Conservation (phyloP, 331 rosid genomes). For the Malus hybrid region DNA sequence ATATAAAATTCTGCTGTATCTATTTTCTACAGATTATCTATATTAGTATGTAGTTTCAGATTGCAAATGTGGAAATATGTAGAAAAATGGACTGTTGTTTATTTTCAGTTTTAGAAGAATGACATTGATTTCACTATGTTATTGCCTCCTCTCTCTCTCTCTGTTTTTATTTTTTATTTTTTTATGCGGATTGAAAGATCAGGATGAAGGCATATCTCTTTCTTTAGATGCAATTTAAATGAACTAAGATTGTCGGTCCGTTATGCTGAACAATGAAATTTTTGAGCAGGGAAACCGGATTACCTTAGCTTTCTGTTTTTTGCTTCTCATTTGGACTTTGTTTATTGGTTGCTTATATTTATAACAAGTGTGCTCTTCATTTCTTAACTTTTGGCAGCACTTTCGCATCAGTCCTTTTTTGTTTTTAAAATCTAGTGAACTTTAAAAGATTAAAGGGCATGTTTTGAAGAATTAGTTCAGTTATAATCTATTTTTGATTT, state of each 20-base stretch:
- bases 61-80: background rate
- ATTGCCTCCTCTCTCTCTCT: too few species aligned
- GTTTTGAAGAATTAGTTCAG: background rate
- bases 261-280: background rate
- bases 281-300: background rate
- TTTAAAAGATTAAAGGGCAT: background rate
- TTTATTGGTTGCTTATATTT: background rate
- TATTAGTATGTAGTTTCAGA: background rate
- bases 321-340: background rate
- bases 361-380: background rate
- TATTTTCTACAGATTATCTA: background rate
- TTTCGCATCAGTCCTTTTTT: background rate
- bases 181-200: background rate
- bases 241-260: background rate
- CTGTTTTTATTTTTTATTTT: too few species aligned
- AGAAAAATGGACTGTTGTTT: background rate
- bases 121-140: constrained; percentile 9
- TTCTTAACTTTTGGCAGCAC: background rate
- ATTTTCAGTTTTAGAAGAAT: background rate
- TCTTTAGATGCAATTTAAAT: background rate
- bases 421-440: background rate
- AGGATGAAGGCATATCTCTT: background rate
- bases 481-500: too few species aligned
- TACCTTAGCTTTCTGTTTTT: background rate
- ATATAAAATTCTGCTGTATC: background rate